Evolutionary conservation across 1,139 yeast genomes (phyloP).

Genomic region (Lodderomyces orthopsilosis): DNA sequence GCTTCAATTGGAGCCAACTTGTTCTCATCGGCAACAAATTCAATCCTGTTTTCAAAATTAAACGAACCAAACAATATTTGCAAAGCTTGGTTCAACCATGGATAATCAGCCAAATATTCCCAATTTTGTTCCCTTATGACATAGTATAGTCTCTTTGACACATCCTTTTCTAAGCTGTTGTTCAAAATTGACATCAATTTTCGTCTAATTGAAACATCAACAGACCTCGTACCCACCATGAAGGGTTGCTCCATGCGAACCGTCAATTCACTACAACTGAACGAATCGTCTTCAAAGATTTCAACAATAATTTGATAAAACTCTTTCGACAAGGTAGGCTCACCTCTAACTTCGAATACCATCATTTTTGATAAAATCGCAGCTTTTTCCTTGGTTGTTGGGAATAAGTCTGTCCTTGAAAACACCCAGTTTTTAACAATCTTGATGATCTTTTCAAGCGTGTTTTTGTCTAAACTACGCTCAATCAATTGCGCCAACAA

Average conservation of each 20-base stretch:
- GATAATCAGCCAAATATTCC: conserved; percentile 91
- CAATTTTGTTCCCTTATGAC: conserved; percentile 92
- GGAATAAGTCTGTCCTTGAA: conserved; percentile 77
- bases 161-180: conserved; percentile 74
- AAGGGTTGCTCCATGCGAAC: conserved; percentile 97
- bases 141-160: conserved; percentile 77
- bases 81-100: conserved; percentile 93
- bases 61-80: conserved; percentile 83
- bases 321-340: conserved; percentile 71
- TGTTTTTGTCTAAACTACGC: conserved; percentile 73
- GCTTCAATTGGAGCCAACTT: conserved; percentile 54
- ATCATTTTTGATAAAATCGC: conserved; percentile 92
- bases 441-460: conserved; percentile 71
- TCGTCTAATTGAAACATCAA: conserved; percentile 72
- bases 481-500: conserved; percentile 88
- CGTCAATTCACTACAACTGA: conserved; percentile 85
- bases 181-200: conserved; percentile 80
- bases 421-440: conserved; percentile 91
- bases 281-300: conserved; percentile 77
- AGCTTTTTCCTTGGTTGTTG: conserved; percentile 94
- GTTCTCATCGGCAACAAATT: conserved; percentile 47
- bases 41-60: conserved; percentile 47
- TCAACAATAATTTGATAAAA: conserved; percentile 86
- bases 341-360: conserved; percentile 87
- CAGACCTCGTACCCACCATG: conserved; percentile 84